phyloP scores from a whole-genome alignment of 257 asterid genomes.

The Solanum lignicaule region DNA sequence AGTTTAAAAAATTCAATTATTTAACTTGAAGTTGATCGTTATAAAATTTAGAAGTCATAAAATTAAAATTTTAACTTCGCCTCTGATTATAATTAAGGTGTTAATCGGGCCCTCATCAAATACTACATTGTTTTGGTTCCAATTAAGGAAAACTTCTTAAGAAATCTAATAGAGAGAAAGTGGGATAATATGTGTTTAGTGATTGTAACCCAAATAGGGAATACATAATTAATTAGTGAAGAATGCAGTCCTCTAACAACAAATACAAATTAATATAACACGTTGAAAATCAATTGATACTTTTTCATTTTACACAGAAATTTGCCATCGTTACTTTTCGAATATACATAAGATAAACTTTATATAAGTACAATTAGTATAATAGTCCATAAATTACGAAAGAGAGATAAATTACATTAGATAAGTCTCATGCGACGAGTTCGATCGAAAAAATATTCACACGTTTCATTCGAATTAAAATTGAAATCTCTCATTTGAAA shows the following conservation, averaged over 20 bases:
- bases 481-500: no score
- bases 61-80: no score
- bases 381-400: no score
- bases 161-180: background rate
- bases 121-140: background rate
- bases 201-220: background rate
- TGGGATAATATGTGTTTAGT: background rate
- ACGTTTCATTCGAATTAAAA: no score
- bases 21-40: background rate
- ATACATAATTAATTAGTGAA: background rate
- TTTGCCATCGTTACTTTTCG: accelerated
- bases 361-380: no score
- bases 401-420: background rate
- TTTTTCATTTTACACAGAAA: background rate
- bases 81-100: no score
- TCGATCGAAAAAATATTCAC: no score
- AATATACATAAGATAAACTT: no score
- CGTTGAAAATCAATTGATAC: background rate
- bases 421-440: no score
- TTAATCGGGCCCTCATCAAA: accelerated
- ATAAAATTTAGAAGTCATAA: no score
- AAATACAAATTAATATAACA: no score
- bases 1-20: no score
- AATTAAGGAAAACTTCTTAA: background rate
- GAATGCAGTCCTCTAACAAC: background rate